Evolutionary conservation across 2,329 filamentous ascomycete genomes (phyloP), one percentile per base, ranked within the genome.

Genomic region (Aspergillus versicolor): DNA sequence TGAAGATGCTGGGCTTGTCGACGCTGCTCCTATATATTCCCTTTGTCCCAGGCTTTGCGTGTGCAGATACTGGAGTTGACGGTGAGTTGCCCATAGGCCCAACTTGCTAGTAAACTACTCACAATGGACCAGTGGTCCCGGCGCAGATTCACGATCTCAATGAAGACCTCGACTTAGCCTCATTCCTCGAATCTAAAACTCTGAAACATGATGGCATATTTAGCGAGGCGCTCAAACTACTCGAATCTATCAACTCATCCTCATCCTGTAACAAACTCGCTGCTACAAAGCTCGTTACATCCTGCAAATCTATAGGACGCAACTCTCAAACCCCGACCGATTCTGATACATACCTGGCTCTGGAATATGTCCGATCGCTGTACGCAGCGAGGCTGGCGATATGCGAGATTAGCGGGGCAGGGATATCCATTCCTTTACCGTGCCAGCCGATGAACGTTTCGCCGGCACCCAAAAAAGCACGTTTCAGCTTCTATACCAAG

Each of bases 371-470:
- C 58, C 83, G 81, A 60, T 83, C 83, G 4, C 76, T 84, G 32
- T 88, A 86, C 61, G 84, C 85, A 2, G 82, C 82, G 8, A 81
- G 84, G 44, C 75, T 88, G 15, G 84, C 87, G 11, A 75, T 87
- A 8, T 89, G 87, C 63, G 86, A 88, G 65, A 76, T 88, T 7
- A 75, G 77, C 11, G 80, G 79, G 19, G 81, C 83, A 2, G 77
- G 79, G 11, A 76, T 80, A 15, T 55, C 69, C 2, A 73, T 84
- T 38, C 85, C 86, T 2, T 57, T 71, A 3, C 64, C 79, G 22
- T 89, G 86, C 62, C 64, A 72, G 17, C 70, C 79, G 2, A 78
- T 87, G 34, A 70, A 78, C 7, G 75, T 77, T 4, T 73, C 75
- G 6, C 63, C 70, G 0, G 63, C 70, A 15, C 59, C 71, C 61